Evolutionary conservation across 192 early-diverging fungal species (phyloP), one percentile per base, ranked within the genome.

Genomic region (Backusella luteola): DNA sequence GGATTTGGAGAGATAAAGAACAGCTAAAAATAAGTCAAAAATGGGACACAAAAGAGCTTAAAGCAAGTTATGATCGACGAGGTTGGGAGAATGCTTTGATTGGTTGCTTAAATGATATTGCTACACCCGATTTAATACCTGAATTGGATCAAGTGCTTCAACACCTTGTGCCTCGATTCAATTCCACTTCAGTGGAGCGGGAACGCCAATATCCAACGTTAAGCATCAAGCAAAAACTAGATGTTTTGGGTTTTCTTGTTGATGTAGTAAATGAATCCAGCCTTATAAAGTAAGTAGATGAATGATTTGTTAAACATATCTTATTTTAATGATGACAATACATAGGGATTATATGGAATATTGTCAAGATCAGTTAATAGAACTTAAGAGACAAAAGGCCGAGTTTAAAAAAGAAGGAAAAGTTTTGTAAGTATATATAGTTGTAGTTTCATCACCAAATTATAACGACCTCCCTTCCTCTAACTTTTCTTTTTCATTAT

Each of bases 81-180:
- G 80, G 82, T 14, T 89, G 87, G 87, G 84, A 85, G 52, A 73
- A 77, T 7, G 74, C 77, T 12, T 52, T 89, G 17, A 82, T 87
- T 34, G 87, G 87, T n/a, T 84, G 84, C 36, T 49, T 89, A 23
- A 85, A 89, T 46, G 84, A 89, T 75, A 81, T 88, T 17, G 84
- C 83, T 19, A 84, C 84, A n/a, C 81, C 84, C 23, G 76, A 83
- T 19, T 74, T 81, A 4, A 83, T 87, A 39, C 80, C 84, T 23
- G 79, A 81, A 66, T 67, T 88, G 11, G 85, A 88, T 76, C 63
- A 77, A 15, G 81, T 87, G 14, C 66, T 88, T 34, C 77, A 68
- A 14, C 80, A 81, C 56, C 44, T 81, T 19, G 76, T 81, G 9
- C 80, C 80, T 26, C 67, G 76, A 4, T 36, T n/a, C 21, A 73